Evolutionary conservation across 192 early-diverging fungal species (phyloP).

Genomic region (Powellomyces hirtus): DNA sequence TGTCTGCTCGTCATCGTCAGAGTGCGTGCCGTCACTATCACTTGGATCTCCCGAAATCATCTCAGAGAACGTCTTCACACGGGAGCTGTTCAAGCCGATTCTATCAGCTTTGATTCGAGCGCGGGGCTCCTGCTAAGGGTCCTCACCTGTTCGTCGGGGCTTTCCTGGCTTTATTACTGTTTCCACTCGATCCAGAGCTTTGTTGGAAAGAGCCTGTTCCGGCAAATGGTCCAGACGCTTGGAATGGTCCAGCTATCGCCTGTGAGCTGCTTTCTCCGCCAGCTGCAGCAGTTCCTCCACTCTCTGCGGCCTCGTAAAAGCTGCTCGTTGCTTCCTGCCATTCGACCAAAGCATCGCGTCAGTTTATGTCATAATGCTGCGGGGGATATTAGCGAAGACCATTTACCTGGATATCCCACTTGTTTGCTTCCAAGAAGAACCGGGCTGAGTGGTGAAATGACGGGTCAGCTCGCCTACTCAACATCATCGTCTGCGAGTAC

Average conservation of each 20-base stretch:
- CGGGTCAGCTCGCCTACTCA: neutral
- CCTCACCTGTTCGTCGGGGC: neutral
- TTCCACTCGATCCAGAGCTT: neutral
- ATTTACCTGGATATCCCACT: conserved; percentile 75
- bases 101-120: neutral
- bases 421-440: conserved; percentile 73
- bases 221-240: neutral
- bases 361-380: too few species aligned
- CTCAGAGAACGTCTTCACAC: conserved; percentile 33
- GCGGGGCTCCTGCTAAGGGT: neutral
- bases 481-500: too few species aligned
- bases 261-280: neutral
- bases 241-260: conserved; percentile 8
- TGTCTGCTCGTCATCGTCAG: conserved; percentile 37
- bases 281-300: neutral
- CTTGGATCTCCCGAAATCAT: conserved; percentile 11
- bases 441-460: conserved; percentile 43
- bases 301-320: conserved; percentile 57
- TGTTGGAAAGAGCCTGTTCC: neutral
- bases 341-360: neutral
- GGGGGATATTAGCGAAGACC: too few species aligned
- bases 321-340: conserved; percentile 61
- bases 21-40: conserved; percentile 14
- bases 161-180: neutral
- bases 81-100: neutral